Percentiles rank a stretch among this genome's conserved stretches.
Evolutionary conservation across 2,329 filamentous ascomycete genomes (phyloP).

Genomic region (Madurella fahalii): DNA sequence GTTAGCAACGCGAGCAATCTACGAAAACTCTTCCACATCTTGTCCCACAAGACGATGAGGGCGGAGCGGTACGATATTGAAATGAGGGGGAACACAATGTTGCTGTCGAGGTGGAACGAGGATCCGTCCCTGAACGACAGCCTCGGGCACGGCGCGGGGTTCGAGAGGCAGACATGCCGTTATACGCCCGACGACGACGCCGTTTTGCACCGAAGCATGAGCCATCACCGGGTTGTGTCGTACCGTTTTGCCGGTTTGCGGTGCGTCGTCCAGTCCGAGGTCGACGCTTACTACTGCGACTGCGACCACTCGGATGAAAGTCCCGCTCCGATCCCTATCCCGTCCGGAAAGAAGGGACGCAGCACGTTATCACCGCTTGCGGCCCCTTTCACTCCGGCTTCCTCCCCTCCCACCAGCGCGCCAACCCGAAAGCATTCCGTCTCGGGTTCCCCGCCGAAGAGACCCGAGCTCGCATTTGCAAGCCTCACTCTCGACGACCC

Average conservation of each 20-base stretch:
- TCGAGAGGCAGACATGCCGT: constrained; percentile 23
- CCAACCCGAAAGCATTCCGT: neutral
- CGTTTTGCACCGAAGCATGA: constrained; percentile 6
- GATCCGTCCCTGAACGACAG: constrained; percentile 17
- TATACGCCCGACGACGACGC: constrained; percentile 10
- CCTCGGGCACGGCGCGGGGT: constrained; percentile 19
- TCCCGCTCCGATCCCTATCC: neutral
- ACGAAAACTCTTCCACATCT: constrained; percentile 20
- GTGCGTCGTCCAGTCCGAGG: constrained; percentile 22
- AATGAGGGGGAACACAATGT: constrained; percentile 11
- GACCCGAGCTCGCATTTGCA: neutral
- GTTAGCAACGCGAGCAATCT: constrained; percentile 23
- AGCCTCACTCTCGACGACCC: constrained; percentile 20
- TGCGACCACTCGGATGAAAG: constrained; percentile 6
- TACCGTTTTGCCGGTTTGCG: constrained; percentile 22
- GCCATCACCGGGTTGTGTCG: constrained; percentile 25
- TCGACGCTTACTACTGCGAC: constrained; percentile 20
- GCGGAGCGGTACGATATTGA: constrained; percentile 21
- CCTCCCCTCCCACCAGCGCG: neutral
- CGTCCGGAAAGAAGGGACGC: neutral
- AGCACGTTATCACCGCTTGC: neutral
- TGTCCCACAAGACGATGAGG: neutral
- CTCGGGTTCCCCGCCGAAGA: neutral
- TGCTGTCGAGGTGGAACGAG: constrained; percentile 21
- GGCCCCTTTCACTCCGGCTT: neutral